phyloP scores from a whole-genome alignment of 306 rosid genomes.

The Inga laurina region DNA sequence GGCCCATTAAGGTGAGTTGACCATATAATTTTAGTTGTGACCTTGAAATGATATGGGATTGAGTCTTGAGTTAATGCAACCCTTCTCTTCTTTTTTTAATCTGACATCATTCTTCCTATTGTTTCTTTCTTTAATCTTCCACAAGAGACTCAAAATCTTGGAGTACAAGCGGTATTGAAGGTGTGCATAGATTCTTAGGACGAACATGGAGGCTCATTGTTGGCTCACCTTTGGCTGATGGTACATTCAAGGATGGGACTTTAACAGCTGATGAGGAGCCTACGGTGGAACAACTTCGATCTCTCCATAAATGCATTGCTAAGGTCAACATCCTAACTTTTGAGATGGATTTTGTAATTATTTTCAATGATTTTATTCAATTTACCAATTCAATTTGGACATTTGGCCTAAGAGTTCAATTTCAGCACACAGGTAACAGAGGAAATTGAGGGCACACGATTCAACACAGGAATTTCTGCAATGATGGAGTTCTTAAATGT shows the following conservation, averaged over 20 bases:
- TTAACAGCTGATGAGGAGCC: conserved; percentile 81
- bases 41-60: conserved; percentile 24
- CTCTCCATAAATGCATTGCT: conserved; percentile 90
- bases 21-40: conserved; percentile 16
- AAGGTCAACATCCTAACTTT: conserved; percentile 62
- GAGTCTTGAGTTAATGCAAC: neutral
- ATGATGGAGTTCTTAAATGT: conserved; percentile 96
- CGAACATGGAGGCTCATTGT: conserved; percentile 93
- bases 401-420: conserved; percentile 41
- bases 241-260: conserved; percentile 75
- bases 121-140: conserved; percentile 27
- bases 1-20: conserved; percentile 85
- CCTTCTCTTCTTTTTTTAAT: conserved; percentile 14
- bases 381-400: conserved; percentile 26
- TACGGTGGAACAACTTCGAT: conserved; percentile 74
- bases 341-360: conserved; percentile 16
- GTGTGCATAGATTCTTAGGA: conserved; percentile 89
- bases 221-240: conserved; percentile 82
- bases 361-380: conserved; percentile 21
- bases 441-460: conserved; percentile 90
- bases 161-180: conserved; percentile 97
- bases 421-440: conserved; percentile 75
- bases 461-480: conserved; percentile 97
- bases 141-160: conserved; percentile 86
- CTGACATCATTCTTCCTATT: conserved; percentile 21